These are phyloP conservation scores for Macadamia tetraphylla DNA, from an alignment of 164 flowering plant species.

Conservation along the genomic window DNA sequence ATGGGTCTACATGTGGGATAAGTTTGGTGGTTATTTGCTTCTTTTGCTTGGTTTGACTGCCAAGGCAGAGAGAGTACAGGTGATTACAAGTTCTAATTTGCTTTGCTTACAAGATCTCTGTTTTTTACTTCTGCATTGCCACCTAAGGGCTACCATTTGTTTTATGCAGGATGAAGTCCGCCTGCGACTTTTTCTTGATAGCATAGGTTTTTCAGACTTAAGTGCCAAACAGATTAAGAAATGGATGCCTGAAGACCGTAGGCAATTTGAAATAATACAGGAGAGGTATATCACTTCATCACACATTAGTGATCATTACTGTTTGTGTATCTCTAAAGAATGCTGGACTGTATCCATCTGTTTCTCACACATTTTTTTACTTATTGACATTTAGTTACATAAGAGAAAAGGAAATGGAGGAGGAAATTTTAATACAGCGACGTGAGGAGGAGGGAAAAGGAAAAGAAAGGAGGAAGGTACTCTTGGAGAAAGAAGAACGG, in stretches of 20 bases:
- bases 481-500: constrained; percentile 95
- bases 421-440: constrained; percentile 90
- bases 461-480: constrained; percentile 97
- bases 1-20: constrained; percentile 99
- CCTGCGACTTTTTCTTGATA: constrained; percentile 88
- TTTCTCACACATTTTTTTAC: not conserved
- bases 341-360: not conserved
- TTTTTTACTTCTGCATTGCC: not conserved
- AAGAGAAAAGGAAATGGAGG: constrained; percentile 99
- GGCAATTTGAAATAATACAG: constrained; percentile 93
- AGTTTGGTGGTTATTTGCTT: constrained; percentile 97
- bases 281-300: constrained; percentile 60
- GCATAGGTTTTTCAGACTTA: constrained; percentile 93
- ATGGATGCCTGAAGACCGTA: constrained; percentile 99
- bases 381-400: constrained; percentile 55
- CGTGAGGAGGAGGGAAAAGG: constrained; percentile 99
- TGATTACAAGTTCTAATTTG: constrained; percentile 16
- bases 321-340: not conserved
- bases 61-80: constrained; percentile 96
- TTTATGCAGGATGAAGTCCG: constrained; percentile 89
- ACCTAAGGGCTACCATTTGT: not conserved
- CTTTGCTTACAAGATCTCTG: not conserved
- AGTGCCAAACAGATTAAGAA: constrained; percentile 97
- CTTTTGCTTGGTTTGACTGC: constrained; percentile 97
- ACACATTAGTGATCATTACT: not conserved